Evolutionary conservation across 2,329 filamentous ascomycete species (phyloP).

Genomic region (Pseudopithomyces maydicus): DNA sequence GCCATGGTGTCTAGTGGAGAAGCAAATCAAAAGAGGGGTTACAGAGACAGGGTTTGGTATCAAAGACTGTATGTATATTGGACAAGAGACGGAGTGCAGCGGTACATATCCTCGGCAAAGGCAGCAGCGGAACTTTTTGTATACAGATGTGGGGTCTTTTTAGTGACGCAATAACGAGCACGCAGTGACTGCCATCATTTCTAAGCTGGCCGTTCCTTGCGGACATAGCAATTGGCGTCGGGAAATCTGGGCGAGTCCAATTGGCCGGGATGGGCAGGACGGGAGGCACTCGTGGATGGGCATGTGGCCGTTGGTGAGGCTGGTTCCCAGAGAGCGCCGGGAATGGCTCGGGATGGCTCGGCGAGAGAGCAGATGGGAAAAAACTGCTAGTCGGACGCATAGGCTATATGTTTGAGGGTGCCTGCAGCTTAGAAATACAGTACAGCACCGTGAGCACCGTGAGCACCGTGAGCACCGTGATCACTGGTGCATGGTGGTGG

Average conservation of each 20-base stretch:
- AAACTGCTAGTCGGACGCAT: background rate
- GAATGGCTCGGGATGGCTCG: background rate
- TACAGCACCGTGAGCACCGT: too few relatives aligned
- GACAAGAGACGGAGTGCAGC: conserved; percentile 1
- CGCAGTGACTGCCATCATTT: background rate
- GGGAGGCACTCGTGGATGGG: background rate
- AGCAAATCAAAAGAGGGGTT: background rate
- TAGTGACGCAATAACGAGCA: conserved; percentile 18
- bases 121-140: conserved; percentile 5
- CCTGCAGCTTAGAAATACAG: background rate
- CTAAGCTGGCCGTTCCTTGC: conserved; percentile 1
- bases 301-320: background rate
- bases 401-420: background rate
- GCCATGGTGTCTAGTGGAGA: conserved; percentile 32
- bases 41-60: background rate
- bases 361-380: background rate
- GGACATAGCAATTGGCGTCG: background rate
- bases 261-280: background rate
- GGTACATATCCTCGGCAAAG: background rate
- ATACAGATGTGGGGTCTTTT: conserved; percentile 17
- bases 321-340: background rate
- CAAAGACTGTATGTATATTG: background rate
- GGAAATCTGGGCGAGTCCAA: background rate
- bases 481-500: background rate
- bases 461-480: background rate